These are phyloP conservation scores for Paramecium sexaurelia DNA, from an alignment of 73 alveolate genomes.

Conservation along the genomic window DNA sequence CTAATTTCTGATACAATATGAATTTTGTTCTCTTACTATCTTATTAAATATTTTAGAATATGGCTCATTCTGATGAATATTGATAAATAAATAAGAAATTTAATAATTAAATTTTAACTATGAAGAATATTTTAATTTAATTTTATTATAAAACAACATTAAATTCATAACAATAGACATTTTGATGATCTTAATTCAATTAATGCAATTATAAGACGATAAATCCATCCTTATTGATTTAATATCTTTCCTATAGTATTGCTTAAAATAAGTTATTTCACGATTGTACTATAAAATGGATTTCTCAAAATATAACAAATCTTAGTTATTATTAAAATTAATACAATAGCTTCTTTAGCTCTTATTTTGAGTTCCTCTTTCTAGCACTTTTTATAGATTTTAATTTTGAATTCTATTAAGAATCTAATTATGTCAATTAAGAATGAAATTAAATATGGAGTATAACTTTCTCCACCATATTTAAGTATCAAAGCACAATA, in stretches of 20 bases:
- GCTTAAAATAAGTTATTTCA: neutral
- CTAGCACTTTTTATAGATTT: neutral
- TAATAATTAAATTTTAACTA: neutral
- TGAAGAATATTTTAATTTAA: neutral
- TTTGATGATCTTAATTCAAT: constrained; percentile 56
- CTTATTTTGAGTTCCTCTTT: neutral
- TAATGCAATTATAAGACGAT: neutral
- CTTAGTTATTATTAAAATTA: neutral
- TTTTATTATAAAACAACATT: neutral
- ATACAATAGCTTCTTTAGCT: constrained; percentile 13
- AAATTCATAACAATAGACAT: constrained; percentile 26
- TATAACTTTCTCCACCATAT: constrained; percentile 16
- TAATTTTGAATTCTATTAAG: constrained; percentile 14
- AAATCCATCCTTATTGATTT: constrained; percentile 13
- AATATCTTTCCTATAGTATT: neutral
- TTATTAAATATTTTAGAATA: too few relatives aligned
- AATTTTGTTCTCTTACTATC: too few relatives aligned
- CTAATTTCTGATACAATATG: too few relatives aligned
- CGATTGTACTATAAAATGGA: constrained; percentile 4
- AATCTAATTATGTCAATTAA: neutral
- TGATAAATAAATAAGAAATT: too few relatives aligned
- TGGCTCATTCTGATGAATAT: too few relatives aligned
- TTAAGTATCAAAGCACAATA: neutral
- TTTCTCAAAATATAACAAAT: neutral
- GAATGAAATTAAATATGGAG: constrained; percentile 2